A percentile compares a stretch with the other conserved stretches of the same genome.
These are phyloP conservation scores for Pythium volutum DNA, from an alignment of 352 stramenopile genomes.

Conservation along the genomic window DNA sequence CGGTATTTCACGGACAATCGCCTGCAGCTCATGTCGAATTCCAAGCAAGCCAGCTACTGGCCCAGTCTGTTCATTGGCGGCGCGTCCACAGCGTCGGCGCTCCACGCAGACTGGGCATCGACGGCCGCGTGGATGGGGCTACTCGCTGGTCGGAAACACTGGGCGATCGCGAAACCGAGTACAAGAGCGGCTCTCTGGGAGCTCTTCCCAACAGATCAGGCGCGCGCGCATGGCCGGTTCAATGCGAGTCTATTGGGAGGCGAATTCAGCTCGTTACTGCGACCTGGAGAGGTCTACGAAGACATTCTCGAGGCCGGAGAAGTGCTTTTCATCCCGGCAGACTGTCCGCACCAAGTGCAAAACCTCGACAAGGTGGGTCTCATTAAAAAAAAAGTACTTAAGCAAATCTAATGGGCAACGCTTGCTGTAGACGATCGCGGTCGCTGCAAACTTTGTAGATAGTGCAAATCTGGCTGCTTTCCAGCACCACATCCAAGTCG, in stretches of 20 bases:
- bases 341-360: constrained; percentile 36
- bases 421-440: constrained; percentile 30
- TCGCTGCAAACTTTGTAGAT: constrained; percentile 21
- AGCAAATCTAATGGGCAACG: background rate
- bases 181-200: constrained; percentile 26
- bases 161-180: constrained; percentile 33
- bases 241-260: constrained; percentile 24
- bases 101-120: constrained; percentile 34
- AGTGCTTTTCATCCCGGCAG: constrained; percentile 35
- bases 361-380: constrained; percentile 33
- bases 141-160: constrained; percentile 31
- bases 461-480: constrained; percentile 4
- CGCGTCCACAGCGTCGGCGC: constrained; percentile 24
- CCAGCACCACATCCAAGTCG: background rate
- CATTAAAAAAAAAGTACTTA: background rate
- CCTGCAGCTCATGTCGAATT: constrained; percentile 18
- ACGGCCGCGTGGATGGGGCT: constrained; percentile 41
- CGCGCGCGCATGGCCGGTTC: constrained; percentile 21
- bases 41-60: constrained; percentile 35
- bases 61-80: constrained; percentile 40
- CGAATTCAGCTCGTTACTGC: constrained; percentile 8
- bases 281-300: constrained; percentile 29
- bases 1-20: constrained; percentile 29
- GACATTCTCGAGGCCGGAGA: constrained; percentile 32
- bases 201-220: constrained; percentile 13